Conservation (phyloP, 306 rosid genomes). For the Herpetospermum pedunculosum region DNA sequence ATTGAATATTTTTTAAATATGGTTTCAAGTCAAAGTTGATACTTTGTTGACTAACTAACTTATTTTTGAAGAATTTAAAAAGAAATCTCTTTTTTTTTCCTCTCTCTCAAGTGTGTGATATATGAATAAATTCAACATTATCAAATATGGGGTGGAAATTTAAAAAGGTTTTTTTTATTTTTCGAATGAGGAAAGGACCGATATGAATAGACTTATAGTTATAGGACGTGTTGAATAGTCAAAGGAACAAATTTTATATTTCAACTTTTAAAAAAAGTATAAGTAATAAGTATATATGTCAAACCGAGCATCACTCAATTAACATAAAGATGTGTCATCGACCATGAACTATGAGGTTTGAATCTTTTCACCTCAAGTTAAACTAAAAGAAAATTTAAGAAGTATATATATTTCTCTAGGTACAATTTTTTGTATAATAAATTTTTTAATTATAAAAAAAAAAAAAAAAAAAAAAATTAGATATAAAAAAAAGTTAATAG, state of each 20-base stretch:
- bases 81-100: not conserved
- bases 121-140: not conserved
- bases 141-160: not conserved
- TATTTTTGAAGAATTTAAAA: not conserved
- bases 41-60: not conserved
- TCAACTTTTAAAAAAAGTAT: not conserved
- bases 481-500: no score
- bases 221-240: not conserved
- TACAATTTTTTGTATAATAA: no score
- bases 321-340: no score
- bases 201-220: not conserved
- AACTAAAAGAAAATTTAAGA: no score
- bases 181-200: not conserved
- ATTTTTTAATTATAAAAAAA: no score
- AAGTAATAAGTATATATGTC: no score
- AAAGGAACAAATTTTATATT: not conserved
- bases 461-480: no score
- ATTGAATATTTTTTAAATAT: not conserved
- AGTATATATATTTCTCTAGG: no score
- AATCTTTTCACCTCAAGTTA: no score
- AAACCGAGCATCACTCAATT: no score
- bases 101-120: not conserved
- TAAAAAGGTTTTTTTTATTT: not conserved
- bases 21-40: not conserved
- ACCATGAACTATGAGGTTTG: no score